Conservation (phyloP, 768 basidiomycete genomes). For the Boletus tylopilopsis region DNA sequence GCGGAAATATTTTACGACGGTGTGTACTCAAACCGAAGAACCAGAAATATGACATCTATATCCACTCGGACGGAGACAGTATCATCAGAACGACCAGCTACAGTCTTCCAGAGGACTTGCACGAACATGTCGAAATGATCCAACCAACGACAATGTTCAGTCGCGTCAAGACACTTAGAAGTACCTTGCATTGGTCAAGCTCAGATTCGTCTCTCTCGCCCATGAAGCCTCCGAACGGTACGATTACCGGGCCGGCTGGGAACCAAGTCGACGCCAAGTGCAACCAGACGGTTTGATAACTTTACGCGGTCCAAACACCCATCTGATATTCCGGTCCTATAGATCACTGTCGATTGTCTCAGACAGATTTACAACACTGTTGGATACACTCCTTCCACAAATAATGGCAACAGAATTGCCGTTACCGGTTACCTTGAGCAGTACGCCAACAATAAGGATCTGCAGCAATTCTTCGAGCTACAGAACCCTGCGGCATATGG, state of each 20-base stretch:
- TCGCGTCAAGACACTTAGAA: conserved; percentile 40
- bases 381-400: conserved; percentile 41
- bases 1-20: conserved; percentile 3
- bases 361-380: conserved; percentile 53
- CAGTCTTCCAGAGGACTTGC: conserved; percentile 57
- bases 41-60: conserved; percentile 63
- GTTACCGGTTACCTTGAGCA: conserved; percentile 53
- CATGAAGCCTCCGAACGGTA: conserved; percentile 2
- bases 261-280: conserved; percentile 45
- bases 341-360: conserved; percentile 52
- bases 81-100: conserved; percentile 67
- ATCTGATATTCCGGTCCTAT: neutral
- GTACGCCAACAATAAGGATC: conserved; percentile 51
- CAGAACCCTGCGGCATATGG: conserved; percentile 46
- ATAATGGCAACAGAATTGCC: conserved; percentile 47
- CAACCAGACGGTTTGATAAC: conserved; percentile 30
- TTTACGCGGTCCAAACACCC: neutral
- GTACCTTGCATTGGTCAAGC: conserved; percentile 36
- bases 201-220: neutral
- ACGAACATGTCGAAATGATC: conserved; percentile 60
- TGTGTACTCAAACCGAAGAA: neutral
- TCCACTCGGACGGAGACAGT: conserved; percentile 49
- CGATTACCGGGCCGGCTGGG: conserved; percentile 31
- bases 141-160: conserved; percentile 73
- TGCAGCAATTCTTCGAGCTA: conserved; percentile 47